These are phyloP conservation scores for Ustilaginoidea virens DNA, from an alignment of 2,329 filamentous ascomycete species.

Conservation along the genomic window DNA sequence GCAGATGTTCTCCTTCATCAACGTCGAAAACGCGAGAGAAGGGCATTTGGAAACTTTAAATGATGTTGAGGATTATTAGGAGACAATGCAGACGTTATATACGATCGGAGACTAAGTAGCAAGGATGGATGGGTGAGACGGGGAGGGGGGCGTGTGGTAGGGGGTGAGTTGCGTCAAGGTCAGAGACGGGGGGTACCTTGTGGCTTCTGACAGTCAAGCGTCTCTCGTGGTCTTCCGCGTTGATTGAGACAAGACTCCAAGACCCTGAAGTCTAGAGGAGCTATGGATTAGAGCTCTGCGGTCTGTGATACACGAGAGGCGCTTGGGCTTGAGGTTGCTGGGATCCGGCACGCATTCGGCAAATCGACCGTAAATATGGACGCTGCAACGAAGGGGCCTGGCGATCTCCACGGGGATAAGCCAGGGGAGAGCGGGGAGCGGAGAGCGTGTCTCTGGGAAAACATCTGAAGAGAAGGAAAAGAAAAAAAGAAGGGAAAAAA, in stretches of 20 bases:
- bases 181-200: slow-evolving; percentile 1
- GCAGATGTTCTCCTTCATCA: too few species aligned
- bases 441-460: not conserved
- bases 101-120: slow-evolving; percentile 6
- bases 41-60: too few species aligned
- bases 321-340: slow-evolving; percentile 8
- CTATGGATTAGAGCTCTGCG: slow-evolving; percentile 1
- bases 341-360: slow-evolving; percentile 9
- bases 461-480: not conserved
- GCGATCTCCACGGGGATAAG: slow-evolving; percentile 7
- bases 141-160: slow-evolving; percentile 2
- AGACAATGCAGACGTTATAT: slow-evolving; percentile 7
- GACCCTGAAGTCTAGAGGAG: slow-evolving; percentile 6
- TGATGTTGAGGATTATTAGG: not conserved
- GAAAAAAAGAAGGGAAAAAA: not conserved
- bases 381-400: slow-evolving; percentile 6
- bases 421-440: too few species aligned
- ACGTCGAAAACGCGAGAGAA: too few species aligned
- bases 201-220: slow-evolving; percentile 1
- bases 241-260: slow-evolving; percentile 4
- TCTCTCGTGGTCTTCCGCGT: not conserved
- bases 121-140: slow-evolving; percentile 4
- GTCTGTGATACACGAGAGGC: slow-evolving; percentile 4
- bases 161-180: not conserved
- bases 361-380: slow-evolving; percentile 7